These are phyloP conservation scores for Barnettozyma salicaria DNA, from an alignment of 805 yeast species.

Conservation along the genomic window DNA sequence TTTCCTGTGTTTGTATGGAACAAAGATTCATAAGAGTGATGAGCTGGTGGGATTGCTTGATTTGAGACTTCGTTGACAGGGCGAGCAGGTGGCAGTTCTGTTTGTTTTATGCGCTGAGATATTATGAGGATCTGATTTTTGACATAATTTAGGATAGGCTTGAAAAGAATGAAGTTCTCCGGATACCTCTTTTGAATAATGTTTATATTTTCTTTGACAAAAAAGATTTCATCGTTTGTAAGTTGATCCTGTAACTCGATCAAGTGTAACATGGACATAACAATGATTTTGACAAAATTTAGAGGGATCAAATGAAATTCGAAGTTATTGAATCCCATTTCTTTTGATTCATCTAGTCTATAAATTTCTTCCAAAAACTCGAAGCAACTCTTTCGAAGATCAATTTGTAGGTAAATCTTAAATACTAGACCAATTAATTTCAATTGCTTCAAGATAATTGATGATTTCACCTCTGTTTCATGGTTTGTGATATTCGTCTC, in stretches of 20 bases:
- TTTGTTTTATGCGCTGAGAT: conserved; percentile 1
- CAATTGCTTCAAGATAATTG: conserved; percentile 7
- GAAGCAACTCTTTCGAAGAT: conserved; percentile 12
- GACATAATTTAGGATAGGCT: conserved; percentile 11
- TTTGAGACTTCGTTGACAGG: background rate
- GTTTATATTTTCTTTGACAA: conserved; percentile 15
- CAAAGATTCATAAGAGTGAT: conserved; percentile 9
- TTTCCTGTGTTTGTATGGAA: conserved; percentile 5
- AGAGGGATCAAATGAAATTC: conserved; percentile 26
- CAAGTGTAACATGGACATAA: conserved; percentile 19
- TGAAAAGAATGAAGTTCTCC: conserved; percentile 23
- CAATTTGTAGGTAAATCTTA: conserved; percentile 18
- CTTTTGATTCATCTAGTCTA: conserved; percentile 11
- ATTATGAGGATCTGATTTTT: conserved; percentile 2
- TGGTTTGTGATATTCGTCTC: conserved; percentile 23
- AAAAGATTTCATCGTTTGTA: conserved; percentile 8
- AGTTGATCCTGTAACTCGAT: conserved; percentile 11
- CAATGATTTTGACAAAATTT: conserved; percentile 22
- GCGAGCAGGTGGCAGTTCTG: background rate
- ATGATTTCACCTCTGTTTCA: conserved; percentile 18
- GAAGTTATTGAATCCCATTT: conserved; percentile 23
- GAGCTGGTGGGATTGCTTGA: background rate
- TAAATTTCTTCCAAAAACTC: conserved; percentile 13
- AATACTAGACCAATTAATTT: conserved; percentile 11
- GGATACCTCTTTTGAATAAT: conserved; percentile 24